phyloP scores from a whole-genome alignment of 306 rosid species.

The Pterocarpus macrocarpus region DNA sequence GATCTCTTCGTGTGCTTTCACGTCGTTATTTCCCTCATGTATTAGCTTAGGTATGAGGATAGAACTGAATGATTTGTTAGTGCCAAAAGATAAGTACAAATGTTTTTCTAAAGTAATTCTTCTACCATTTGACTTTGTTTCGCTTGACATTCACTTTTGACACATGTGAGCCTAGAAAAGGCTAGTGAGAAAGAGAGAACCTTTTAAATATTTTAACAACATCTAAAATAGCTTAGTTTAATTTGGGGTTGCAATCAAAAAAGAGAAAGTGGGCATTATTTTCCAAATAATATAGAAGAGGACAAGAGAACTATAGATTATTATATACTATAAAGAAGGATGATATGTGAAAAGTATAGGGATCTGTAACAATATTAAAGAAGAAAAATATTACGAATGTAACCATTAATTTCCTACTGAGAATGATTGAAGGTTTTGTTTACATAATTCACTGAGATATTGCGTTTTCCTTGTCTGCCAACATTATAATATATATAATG shows the following conservation, averaged over 20 bases:
- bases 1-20: neutral
- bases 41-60: neutral
- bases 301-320: slow-evolving; percentile 49
- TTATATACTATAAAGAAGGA: slow-evolving; percentile 31
- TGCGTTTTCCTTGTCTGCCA: slow-evolving; percentile 53
- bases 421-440: slow-evolving; percentile 60
- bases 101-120: slow-evolving; percentile 4
- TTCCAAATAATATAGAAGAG: slow-evolving; percentile 45
- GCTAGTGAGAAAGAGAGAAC: slow-evolving; percentile 48
- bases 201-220: slow-evolving; percentile 42
- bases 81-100: slow-evolving; percentile 26
- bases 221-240: neutral
- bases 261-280: slow-evolving; percentile 49
- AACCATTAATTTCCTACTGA: slow-evolving; percentile 42
- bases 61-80: slow-evolving; percentile 21
- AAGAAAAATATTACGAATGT: slow-evolving; percentile 37
- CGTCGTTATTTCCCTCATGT: neutral
- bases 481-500: slow-evolving; percentile 42
- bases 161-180: slow-evolving; percentile 48
- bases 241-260: slow-evolving; percentile 43
- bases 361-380: slow-evolving; percentile 45
- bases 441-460: slow-evolving; percentile 63
- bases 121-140: slow-evolving; percentile 59
- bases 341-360: slow-evolving; percentile 45
- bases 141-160: slow-evolving; percentile 49